These are phyloP conservation scores for Beauveria sp. DNA, from an alignment of 2,329 filamentous ascomycete genomes.

Conservation along the genomic window DNA sequence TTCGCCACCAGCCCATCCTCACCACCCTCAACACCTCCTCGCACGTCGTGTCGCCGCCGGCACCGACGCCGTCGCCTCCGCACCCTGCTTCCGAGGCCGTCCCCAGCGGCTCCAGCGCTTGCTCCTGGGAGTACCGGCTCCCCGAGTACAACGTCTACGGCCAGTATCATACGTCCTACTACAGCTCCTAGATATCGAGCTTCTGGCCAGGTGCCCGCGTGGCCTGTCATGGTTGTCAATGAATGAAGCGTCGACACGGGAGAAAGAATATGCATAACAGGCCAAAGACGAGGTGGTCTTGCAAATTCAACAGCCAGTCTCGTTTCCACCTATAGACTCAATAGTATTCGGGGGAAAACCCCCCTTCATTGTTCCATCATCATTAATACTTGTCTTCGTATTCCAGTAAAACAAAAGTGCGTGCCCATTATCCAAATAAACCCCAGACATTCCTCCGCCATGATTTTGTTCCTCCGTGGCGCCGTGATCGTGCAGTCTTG, in stretches of 20 bases:
- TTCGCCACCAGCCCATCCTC: neutral
- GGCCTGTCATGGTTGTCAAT: too few relatives aligned
- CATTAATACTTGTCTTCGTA: too few relatives aligned
- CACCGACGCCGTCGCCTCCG: neutral
- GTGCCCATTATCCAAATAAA: neutral
- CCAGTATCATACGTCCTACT: neutral
- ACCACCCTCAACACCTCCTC: neutral
- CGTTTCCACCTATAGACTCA: too few relatives aligned
- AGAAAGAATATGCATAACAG: too few relatives aligned
- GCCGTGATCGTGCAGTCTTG: constrained; percentile 1
- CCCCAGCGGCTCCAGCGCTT: neutral
- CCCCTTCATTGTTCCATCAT: too few relatives aligned
- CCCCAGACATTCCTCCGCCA: neutral
- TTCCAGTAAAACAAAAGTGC: neutral
- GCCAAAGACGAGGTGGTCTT: too few relatives aligned
- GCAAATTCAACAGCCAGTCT: too few relatives aligned
- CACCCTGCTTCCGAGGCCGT: neutral
- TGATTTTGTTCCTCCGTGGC: constrained; percentile 1
- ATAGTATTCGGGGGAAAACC: too few relatives aligned
- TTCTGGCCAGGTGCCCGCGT: too few relatives aligned
- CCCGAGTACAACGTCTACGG: neutral
- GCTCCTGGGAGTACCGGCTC: neutral
- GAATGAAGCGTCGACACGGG: too few relatives aligned
- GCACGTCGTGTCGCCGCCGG: neutral
- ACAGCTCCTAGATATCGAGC: neutral